Evolutionary conservation across 306 rosid species (phyloP).

Genomic region (Trifolium fragiferum): DNA sequence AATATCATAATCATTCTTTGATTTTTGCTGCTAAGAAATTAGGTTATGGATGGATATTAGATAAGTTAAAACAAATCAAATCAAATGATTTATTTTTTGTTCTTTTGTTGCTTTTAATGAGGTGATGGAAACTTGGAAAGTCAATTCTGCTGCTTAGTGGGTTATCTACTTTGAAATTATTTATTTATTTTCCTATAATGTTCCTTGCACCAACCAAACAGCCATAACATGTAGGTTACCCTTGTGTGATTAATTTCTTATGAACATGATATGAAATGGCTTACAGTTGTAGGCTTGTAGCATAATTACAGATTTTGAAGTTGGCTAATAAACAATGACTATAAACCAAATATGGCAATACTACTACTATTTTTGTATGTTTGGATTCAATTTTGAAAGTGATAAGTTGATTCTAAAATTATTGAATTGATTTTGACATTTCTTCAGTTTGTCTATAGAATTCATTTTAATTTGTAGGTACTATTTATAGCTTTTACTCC

Average conservation of each 20-base stretch:
- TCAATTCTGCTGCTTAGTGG: conserved; percentile 15
- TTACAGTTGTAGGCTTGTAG: conserved; percentile 7
- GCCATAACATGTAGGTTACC: conserved; percentile 24
- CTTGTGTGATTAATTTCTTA: neutral
- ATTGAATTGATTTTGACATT: neutral
- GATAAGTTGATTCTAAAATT: neutral
- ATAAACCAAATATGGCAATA: neutral
- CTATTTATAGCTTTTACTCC: neutral
- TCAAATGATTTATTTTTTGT: neutral
- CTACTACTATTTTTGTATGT: neutral
- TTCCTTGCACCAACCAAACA: conserved; percentile 26
- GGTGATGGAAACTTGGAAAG: neutral
- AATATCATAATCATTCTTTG: neutral
- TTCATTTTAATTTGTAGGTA: neutral
- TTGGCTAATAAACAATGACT: conserved; percentile 16
- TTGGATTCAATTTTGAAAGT: neutral
- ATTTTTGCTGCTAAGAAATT: conserved; percentile 10
- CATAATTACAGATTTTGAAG: conserved; percentile 21
- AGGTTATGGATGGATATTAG: conserved; percentile 2
- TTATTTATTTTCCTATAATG: neutral
- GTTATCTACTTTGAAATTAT: conserved; percentile 4
- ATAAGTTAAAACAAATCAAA: neutral
- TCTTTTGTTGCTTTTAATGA: conserved; percentile 17
- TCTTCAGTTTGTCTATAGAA: neutral
- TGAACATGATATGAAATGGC: neutral